Conservation (phyloP, 139 green algal genomes). For the Choricystis sp. region DNA sequence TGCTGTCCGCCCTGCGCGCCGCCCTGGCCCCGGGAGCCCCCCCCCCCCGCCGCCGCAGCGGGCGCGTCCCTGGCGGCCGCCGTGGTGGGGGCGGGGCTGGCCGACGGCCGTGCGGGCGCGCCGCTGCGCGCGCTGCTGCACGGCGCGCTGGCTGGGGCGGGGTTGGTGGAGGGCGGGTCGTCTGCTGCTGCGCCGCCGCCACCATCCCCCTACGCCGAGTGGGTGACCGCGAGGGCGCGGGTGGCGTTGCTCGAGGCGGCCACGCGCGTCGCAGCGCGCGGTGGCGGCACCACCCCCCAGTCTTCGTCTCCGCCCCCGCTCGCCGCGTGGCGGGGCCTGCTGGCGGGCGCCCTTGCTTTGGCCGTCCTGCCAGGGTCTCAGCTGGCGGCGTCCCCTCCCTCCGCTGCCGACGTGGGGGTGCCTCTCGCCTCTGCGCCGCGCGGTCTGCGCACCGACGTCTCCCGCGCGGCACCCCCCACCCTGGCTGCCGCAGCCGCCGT, state of each 20-base stretch:
- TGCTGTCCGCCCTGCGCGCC: slow-evolving; percentile 48
- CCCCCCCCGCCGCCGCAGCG: slow-evolving; percentile 27
- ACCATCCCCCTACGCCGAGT: slow-evolving; percentile 44
- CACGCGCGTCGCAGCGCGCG: slow-evolving; percentile 35
- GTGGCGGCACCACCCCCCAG: not conserved
- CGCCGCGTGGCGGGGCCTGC: not conserved
- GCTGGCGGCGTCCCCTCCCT: not conserved
- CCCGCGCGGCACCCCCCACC: slow-evolving; percentile 12
- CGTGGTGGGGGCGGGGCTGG: slow-evolving; percentile 42
- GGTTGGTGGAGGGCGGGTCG: not conserved
- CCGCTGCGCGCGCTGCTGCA: not conserved
- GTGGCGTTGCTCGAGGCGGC: slow-evolving; percentile 38
- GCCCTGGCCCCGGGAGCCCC: slow-evolving; percentile 16
- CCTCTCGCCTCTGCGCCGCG: not conserved
- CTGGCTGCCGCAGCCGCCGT: not conserved
- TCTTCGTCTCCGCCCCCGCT: not conserved
- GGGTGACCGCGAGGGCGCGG: slow-evolving; percentile 33
- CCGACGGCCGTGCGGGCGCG: slow-evolving; percentile 6
- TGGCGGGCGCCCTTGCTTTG: not conserved
- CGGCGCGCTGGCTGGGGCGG: not conserved
- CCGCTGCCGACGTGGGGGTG: not conserved
- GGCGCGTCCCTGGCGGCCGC: slow-evolving; percentile 40
- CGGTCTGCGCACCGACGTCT: slow-evolving; percentile 11
- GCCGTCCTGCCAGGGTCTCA: slow-evolving; percentile 3
- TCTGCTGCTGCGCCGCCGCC: slow-evolving; percentile 1